A percentile compares a stretch with the other conserved stretches of the same genome.
These are phyloP conservation scores for Suillus lakei DNA, from an alignment of 768 basidiomycete genomes.

Conservation along the genomic window DNA sequence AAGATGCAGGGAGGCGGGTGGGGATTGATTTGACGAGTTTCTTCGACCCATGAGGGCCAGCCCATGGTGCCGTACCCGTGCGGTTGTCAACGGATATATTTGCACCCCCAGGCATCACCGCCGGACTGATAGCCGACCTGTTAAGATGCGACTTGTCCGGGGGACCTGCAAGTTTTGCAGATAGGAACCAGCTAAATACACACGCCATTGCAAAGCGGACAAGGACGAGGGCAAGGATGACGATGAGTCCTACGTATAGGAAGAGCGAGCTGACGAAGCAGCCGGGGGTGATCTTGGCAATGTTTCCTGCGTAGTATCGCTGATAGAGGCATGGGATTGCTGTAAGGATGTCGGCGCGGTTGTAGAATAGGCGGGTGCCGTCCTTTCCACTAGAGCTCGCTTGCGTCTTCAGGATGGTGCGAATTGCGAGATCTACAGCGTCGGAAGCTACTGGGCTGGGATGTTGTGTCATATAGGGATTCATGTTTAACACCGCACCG, in stretches of 20 bases:
- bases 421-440: slow-evolving; percentile 81
- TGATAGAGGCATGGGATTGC: slow-evolving; percentile 82
- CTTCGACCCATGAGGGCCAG: slow-evolving; percentile 58
- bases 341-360: slow-evolving; percentile 62
- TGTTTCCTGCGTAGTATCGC: slow-evolving; percentile 91
- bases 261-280: slow-evolving; percentile 91
- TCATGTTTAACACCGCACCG: slow-evolving; percentile 92
- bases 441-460: slow-evolving; percentile 71
- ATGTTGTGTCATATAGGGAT: slow-evolving; percentile 81
- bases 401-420: slow-evolving; percentile 62
- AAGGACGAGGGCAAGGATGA: slow-evolving; percentile 90
- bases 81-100: slow-evolving; percentile 92
- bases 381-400: slow-evolving; percentile 74
- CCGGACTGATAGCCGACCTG: slow-evolving; percentile 88
- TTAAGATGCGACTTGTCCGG: slow-evolving; percentile 74
- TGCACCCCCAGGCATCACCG: slow-evolving; percentile 95
- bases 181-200: slow-evolving; percentile 96
- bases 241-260: slow-evolving; percentile 87
- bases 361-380: slow-evolving; percentile 86
- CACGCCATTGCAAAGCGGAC: slow-evolving; percentile 96
- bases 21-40: slow-evolving; percentile 53
- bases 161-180: slow-evolving; percentile 77
- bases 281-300: slow-evolving; percentile 95
- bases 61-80: slow-evolving; percentile 95
- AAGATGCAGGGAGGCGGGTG: slow-evolving; percentile 55